Conservation (phyloP, 1,139 yeast species). For the Pichia norvegensis region DNA sequence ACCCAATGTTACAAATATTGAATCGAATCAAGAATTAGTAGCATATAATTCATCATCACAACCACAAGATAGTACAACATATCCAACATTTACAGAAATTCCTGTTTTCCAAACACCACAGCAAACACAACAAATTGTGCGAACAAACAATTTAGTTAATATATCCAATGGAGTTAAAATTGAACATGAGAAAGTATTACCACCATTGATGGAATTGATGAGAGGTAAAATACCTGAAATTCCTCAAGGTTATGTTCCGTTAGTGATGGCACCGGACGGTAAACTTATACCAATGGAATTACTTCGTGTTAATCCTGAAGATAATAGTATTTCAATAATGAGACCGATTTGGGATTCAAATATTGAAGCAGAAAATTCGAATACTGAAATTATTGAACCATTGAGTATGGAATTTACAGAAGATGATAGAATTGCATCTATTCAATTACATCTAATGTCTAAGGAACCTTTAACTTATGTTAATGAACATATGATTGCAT, state of each 20-base stretch:
- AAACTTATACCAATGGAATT: constrained; percentile 23
- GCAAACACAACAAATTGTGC: neutral
- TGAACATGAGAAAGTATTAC: constrained; percentile 1
- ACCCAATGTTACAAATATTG: too few relatives aligned
- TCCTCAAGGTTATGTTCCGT: constrained; percentile 23
- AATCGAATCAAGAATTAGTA: neutral
- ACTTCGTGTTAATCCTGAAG: constrained; percentile 9
- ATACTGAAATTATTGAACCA: neutral
- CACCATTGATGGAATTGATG: constrained; percentile 16
- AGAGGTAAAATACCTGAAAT: constrained; percentile 17
- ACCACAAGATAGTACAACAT: too few relatives aligned
- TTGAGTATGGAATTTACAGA: constrained; percentile 1
- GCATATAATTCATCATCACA: neutral
- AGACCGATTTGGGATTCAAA: constrained; percentile 12
- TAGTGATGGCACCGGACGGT: constrained; percentile 27
- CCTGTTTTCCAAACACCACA: neutral
- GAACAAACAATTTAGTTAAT: neutral
- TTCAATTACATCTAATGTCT: constrained; percentile 17
- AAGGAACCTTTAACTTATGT: constrained; percentile 8
- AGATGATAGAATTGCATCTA: constrained; percentile 18
- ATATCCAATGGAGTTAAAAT: neutral
- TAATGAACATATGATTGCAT: neutral
- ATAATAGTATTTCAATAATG: constrained; percentile 8
- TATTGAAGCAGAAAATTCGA: too few relatives aligned
- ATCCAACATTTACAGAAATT: neutral